Evolutionary conservation across 1,139 yeast species (phyloP).

Genomic region (Suhomyces kunorum): DNA sequence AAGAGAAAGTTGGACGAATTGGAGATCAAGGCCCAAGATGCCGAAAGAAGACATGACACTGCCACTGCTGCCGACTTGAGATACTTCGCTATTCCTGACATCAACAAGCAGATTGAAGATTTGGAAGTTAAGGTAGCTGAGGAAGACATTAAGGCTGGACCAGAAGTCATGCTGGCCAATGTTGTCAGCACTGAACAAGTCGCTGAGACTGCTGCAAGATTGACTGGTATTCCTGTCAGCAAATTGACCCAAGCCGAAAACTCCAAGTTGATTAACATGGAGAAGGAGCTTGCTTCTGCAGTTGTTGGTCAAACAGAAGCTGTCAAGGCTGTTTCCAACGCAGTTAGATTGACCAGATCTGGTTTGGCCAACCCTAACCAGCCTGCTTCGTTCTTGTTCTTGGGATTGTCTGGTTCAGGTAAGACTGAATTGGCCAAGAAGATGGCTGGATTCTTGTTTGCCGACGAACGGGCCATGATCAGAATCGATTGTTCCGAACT

Average conservation of each 20-base stretch:
- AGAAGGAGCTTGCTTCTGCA: constrained; percentile 71
- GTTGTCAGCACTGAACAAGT: constrained; percentile 93
- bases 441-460: constrained; percentile 91
- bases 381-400: constrained; percentile 92
- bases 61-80: constrained; percentile 94
- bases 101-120: constrained; percentile 70
- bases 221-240: constrained; percentile 98
- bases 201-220: constrained; percentile 94
- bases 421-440: constrained; percentile 97
- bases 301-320: constrained; percentile 98
- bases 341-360: constrained; percentile 90
- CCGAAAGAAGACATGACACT: constrained; percentile 94
- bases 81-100: constrained; percentile 95
- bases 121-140: constrained; percentile 77
- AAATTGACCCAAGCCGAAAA: constrained; percentile 95
- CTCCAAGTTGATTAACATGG: constrained; percentile 91
- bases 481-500: constrained; percentile 97
- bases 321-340: constrained; percentile 93
- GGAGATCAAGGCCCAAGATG: constrained; percentile 90
- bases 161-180: constrained; percentile 73
- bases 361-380: constrained; percentile 95
- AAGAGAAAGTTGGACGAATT: constrained; percentile 90
- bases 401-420: constrained; percentile 97
- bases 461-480: constrained; percentile 94
- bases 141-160: constrained; percentile 56